Evolutionary conservation across 169 alveolate genomes (phyloP).

Genomic region (Babesia caballi): DNA sequence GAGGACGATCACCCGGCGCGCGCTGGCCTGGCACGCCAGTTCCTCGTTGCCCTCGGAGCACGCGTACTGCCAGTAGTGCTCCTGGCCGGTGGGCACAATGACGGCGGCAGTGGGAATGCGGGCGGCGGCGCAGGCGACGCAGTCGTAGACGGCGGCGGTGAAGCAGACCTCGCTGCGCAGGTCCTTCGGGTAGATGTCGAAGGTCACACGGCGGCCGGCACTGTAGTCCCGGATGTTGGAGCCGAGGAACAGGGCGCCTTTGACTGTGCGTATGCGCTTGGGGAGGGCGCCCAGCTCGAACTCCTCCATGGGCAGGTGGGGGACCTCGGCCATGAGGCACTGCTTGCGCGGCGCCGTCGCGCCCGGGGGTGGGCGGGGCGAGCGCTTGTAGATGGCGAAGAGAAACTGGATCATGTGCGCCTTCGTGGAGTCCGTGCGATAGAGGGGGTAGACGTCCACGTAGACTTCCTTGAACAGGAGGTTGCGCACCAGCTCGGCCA

Average conservation of each 20-base stretch:
- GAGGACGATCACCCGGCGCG: conserved; percentile 22
- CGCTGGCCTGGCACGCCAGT: conserved; percentile 33
- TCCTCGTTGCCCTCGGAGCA: conserved; percentile 54
- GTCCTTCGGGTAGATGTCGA: conserved; percentile 50
- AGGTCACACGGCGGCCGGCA: conserved; percentile 40
- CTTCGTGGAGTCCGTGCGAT: conserved; percentile 2
- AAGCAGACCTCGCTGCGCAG: conserved; percentile 27
- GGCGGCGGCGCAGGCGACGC: neutral
- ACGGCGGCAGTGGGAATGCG: conserved; percentile 17
- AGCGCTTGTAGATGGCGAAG: conserved; percentile 33
- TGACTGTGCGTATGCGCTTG: conserved; percentile 22
- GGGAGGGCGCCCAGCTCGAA: conserved; percentile 26
- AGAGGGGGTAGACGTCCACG: conserved; percentile 67
- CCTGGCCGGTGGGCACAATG: conserved; percentile 54
- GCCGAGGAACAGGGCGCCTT: conserved; percentile 42
- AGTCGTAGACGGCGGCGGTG: conserved; percentile 53
- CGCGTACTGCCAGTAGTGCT: conserved; percentile 54
- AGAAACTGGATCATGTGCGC: conserved; percentile 62
- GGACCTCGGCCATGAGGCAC: conserved; percentile 42
- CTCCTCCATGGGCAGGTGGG: conserved; percentile 34
- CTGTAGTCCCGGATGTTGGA: conserved; percentile 32
- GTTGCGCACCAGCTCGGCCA: conserved; percentile 69
- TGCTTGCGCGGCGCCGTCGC: conserved; percentile 4
- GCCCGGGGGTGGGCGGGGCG: neutral
- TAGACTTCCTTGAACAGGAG: conserved; percentile 54